Evolutionary conservation across 208 protist genomes (phyloP).

Genomic region (Leishmania lainsoni): DNA sequence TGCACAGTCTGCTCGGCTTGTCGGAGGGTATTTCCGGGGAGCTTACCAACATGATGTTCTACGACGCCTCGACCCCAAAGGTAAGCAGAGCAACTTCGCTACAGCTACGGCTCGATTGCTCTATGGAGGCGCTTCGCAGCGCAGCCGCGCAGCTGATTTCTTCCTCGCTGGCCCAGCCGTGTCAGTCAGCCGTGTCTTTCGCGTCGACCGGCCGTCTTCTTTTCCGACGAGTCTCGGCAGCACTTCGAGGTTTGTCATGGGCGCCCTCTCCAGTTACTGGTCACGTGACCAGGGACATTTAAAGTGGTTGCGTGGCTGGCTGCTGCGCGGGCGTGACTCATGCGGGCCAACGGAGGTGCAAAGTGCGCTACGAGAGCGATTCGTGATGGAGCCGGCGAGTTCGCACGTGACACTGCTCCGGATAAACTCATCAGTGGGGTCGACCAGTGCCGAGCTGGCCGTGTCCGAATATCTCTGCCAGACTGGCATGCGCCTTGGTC

Average conservation of each 20-base stretch:
- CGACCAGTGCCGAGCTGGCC: neutral
- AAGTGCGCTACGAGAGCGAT: slow-evolving; percentile 54
- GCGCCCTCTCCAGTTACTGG: neutral
- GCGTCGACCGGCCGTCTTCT: neutral
- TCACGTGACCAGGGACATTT: slow-evolving; percentile 53
- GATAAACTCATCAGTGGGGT: neutral
- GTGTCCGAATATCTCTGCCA: slow-evolving; percentile 21
- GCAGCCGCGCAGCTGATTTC: slow-evolving; percentile 15
- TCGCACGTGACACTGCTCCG: slow-evolving; percentile 78
- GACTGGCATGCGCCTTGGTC: slow-evolving; percentile 29
- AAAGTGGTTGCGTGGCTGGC: slow-evolving; percentile 79
- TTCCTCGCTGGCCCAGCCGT: neutral
- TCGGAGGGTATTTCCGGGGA: neutral
- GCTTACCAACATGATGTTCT: neutral
- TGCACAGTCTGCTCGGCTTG: slow-evolving; percentile 24
- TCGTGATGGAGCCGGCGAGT: slow-evolving; percentile 27
- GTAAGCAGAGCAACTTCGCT: neutral
- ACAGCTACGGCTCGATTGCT: slow-evolving; percentile 23
- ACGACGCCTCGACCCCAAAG: neutral
- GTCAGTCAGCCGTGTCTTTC: slow-evolving; percentile 1
- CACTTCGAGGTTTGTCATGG: slow-evolving; percentile 6
- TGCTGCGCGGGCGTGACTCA: slow-evolving; percentile 35
- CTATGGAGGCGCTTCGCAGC: neutral
- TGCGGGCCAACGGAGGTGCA: slow-evolving; percentile 10
- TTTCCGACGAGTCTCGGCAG: neutral